Evolutionary conservation across 2,329 filamentous ascomycete genomes (phyloP), one percentile per base, ranked within the genome.

Genomic region (Monosporascus ibericus): DNA sequence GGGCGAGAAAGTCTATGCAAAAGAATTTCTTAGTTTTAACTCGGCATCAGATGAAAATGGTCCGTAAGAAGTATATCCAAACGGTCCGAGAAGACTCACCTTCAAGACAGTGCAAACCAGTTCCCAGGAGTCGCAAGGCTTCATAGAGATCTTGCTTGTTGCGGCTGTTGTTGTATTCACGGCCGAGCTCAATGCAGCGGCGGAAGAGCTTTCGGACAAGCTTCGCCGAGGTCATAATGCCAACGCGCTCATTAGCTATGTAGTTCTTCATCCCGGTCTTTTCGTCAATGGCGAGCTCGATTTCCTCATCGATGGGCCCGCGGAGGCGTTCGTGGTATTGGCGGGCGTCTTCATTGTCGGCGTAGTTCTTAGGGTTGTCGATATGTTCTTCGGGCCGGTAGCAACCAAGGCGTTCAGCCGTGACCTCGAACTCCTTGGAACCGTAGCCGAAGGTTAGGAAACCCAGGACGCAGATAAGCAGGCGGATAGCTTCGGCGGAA

Each of bases 401-500:
- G 74, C 85, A 89, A 55, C 89, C 89, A 36, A 94, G 80, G 52
- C 89, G 81, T 25, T 91, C 85, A 3, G 82, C 78, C 1, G 89
- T 94, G 58, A 94, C 87, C 70, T 94, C 88, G 62, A 94, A 94
- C 68, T 96, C 91, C 62, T 82, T 83, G 49, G 88, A 90, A 24
- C 86, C 89, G 64, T 84, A 92, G 62, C 89, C 89, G 68, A 94
- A 94, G 60, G 80, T 92, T 75, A 96, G 79, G 76, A 96, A 96
- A 17, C 90, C 90, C 42, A 96, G 79, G 46, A 96, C 83, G 78
- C 88, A 95, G 51, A 96, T 82, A 15, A 96, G 76, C 48, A 96
- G 87, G 36, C 92, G 86, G 65, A 96, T 95, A 53, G 91, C 91
- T 71, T 95, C 90, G 49, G 90, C 87, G 52, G 88, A 92, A 57